A percentile compares a stretch with the other conserved stretches of the same genome.
phyloP scores from a whole-genome alignment of 805 yeast species.

The Kluyveromyces nonfermentans region DNA sequence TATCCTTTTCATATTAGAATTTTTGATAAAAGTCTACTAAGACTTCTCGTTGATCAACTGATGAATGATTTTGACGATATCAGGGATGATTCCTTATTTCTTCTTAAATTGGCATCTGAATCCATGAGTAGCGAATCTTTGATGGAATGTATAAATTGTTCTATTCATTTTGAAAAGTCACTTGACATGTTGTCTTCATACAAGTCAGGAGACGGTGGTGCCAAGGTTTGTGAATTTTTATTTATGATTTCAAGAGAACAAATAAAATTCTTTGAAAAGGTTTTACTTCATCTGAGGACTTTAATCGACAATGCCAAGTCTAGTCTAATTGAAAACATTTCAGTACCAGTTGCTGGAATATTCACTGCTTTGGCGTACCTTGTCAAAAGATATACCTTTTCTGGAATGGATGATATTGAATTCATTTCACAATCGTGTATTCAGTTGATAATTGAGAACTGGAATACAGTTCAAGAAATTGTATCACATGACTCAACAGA shows the following conservation, averaged over 20 bases:
- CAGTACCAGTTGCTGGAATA: constrained; percentile 58
- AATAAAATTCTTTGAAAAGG: constrained; percentile 20
- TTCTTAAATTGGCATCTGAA: constrained; percentile 34
- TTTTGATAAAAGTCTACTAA: constrained; percentile 31
- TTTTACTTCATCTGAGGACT: constrained; percentile 30
- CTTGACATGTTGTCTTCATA: constrained; percentile 34
- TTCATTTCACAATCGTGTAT: constrained; percentile 6
- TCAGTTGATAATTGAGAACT: constrained; percentile 20
- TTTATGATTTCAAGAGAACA: constrained; percentile 29
- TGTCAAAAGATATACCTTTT: constrained; percentile 23
- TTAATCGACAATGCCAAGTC: constrained; percentile 28
- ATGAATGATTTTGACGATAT: constrained; percentile 72
- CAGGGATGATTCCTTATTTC: constrained; percentile 39
- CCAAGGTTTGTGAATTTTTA: constrained; percentile 50
- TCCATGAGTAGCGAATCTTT: constrained; percentile 3
- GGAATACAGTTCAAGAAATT: constrained; percentile 33
- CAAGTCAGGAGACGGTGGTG: constrained; percentile 73
- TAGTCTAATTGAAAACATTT: constrained; percentile 36
- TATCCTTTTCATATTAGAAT: constrained; percentile 42
- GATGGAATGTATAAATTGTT: constrained; percentile 5
- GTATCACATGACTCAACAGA: constrained; percentile 66
- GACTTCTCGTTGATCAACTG: constrained; percentile 51
- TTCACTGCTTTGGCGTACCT: constrained; percentile 49
- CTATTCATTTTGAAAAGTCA: constrained; percentile 18
- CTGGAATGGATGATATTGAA: not conserved